phyloP scores from a whole-genome alignment of 106 monocot genomes.

The Allium sativum region DNA sequence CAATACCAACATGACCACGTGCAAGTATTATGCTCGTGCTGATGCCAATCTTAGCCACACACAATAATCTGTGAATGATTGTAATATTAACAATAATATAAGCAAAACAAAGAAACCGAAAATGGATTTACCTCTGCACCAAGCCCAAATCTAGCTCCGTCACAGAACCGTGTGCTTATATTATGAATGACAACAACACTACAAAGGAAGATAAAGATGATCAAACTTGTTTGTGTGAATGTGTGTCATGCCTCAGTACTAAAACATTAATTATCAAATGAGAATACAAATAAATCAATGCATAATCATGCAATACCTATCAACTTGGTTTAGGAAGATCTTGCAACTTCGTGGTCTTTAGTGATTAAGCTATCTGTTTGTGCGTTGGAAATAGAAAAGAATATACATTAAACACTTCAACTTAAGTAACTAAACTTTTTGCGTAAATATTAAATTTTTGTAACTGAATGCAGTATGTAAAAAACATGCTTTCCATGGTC shows the following conservation, averaged over 20 bases:
- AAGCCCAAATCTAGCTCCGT: constrained; percentile 97
- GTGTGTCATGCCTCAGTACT: too few species aligned
- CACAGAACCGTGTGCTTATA: constrained; percentile 94
- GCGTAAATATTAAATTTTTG: not conserved
- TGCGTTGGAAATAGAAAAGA: constrained; percentile 35
- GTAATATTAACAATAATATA: too few species aligned
- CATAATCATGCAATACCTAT: too few species aligned
- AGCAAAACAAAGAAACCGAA: too few species aligned
- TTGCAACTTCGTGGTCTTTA: constrained; percentile 59
- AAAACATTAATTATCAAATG: not conserved
- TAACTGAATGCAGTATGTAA: not conserved
- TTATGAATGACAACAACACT: constrained; percentile 98
- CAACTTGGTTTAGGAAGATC: constrained; percentile 65
- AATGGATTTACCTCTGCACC: constrained; percentile 77
- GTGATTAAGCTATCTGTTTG: constrained; percentile 92
- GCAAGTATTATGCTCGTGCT: constrained; percentile 96
- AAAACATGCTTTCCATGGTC: constrained; percentile 63
- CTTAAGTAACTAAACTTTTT: not conserved
- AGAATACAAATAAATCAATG: too few species aligned
- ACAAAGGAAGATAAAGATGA: not conserved
- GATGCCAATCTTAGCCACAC: constrained; percentile 74
- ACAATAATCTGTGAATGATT: too few species aligned
- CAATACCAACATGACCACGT: constrained; percentile 94
- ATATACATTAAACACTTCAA: not conserved
- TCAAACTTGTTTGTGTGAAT: too few species aligned